Conservation (phyloP, 176 grass and related monocot genomes). For the Lolium perenne region DNA sequence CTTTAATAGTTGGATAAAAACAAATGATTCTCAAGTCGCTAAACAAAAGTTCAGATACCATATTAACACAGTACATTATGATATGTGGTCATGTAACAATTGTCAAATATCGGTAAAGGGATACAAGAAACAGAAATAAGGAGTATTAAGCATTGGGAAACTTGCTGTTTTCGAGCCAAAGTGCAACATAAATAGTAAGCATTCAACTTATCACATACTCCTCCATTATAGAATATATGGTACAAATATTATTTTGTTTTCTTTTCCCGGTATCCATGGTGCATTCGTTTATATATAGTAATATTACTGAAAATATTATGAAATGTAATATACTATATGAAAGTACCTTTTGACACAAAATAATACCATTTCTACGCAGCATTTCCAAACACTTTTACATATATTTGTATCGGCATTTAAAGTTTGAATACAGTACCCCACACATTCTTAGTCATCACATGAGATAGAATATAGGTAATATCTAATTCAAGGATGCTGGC, state of each 20-base stretch:
- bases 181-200: neutral
- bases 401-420: neutral
- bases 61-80: neutral
- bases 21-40: neutral
- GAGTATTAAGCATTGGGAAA: neutral
- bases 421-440: neutral
- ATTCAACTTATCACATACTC: neutral
- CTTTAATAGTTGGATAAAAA: conserved; percentile 3
- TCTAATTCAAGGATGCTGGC: conserved; percentile 24
- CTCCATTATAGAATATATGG: conserved; percentile 7
- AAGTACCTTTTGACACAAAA: neutral
- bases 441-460: conserved; percentile 15
- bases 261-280: conserved; percentile 12
- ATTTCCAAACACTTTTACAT: conserved; percentile 1
- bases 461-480: neutral
- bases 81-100: conserved; percentile 14
- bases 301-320: neutral
- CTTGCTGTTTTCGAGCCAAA: conserved; percentile 7
- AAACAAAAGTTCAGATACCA: conserved; percentile 29
- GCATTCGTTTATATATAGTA: neutral
- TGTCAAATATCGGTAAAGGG: neutral
- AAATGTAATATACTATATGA: neutral
- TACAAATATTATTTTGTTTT: conserved; percentile 1
- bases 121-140: neutral
- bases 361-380: neutral